phyloP scores from a whole-genome alignment of 78 protist genomes.

The Chrysochromulina tobinii region DNA sequence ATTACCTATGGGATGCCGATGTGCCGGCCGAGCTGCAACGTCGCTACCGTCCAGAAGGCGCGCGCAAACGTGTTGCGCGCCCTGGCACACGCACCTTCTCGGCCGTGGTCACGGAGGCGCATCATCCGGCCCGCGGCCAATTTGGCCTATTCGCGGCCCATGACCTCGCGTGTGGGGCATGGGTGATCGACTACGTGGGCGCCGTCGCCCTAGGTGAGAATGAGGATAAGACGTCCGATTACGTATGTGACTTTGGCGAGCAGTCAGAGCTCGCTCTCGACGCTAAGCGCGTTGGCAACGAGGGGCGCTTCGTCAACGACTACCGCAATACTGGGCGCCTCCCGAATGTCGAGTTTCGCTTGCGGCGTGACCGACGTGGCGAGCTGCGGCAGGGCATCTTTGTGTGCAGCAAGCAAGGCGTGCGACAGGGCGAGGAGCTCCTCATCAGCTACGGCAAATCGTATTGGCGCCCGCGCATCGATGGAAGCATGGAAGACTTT shows the following conservation, averaged over 20 bases:
- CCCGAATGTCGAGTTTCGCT: neutral
- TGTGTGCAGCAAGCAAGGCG: neutral
- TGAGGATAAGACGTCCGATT: neutral
- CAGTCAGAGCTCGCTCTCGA: neutral
- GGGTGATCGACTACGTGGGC: neutral
- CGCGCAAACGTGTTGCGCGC: neutral
- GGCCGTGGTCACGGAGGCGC: neutral
- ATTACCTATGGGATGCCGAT: neutral
- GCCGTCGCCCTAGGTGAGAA: neutral
- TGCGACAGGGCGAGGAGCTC: neutral
- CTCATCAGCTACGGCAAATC: neutral
- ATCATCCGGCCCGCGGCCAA: neutral
- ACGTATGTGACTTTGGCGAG: neutral
- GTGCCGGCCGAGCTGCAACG: neutral
- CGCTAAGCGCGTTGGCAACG: neutral
- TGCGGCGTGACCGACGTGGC: neutral
- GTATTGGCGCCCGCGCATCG: neutral
- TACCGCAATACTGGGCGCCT: neutral
- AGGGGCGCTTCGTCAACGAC: conserved; percentile 26
- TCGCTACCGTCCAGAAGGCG: neutral
- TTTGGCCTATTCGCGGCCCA: neutral
- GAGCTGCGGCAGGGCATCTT: conserved; percentile 6
- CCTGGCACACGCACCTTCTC: neutral
- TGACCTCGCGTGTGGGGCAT: neutral
- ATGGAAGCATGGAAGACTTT: neutral